phyloP scores from a whole-genome alignment of 202 grass and related monocot genomes.

The Schoenoplectus triqueter region DNA sequence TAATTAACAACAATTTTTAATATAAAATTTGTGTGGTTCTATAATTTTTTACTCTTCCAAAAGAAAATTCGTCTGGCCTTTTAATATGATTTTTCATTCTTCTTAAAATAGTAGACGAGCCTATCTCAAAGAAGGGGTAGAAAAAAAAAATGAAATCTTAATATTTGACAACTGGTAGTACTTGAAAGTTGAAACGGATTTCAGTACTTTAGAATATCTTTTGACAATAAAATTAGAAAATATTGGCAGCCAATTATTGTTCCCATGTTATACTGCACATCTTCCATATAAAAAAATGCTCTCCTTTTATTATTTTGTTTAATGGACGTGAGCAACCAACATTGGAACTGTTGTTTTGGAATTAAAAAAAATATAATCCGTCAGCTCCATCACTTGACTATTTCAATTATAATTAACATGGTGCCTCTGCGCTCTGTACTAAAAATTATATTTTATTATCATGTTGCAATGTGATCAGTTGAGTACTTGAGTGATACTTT shows the following conservation, averaged over 20 bases:
- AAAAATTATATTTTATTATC: constrained; percentile 14
- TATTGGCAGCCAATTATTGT: constrained; percentile 20
- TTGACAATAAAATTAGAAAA: background rate
- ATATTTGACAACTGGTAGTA: constrained; percentile 12
- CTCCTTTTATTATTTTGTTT: background rate
- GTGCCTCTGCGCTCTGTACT: background rate
- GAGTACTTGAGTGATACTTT: background rate
- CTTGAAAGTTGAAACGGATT: background rate
- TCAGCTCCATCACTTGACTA: background rate
- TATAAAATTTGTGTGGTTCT: too few species aligned
- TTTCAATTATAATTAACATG: background rate
- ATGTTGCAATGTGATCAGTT: constrained; percentile 21
- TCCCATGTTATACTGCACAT: constrained; percentile 22
- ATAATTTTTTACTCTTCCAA: background rate
- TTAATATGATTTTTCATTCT: background rate
- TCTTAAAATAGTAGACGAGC: background rate
- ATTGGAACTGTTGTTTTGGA: constrained; percentile 14
- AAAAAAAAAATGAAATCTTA: background rate
- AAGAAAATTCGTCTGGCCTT: background rate
- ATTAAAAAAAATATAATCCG: background rate
- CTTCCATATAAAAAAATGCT: background rate
- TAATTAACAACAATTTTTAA: background rate
- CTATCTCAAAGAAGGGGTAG: background rate
- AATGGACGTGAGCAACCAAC: background rate
- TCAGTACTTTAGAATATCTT: constrained; percentile 21